phyloP scores from a whole-genome alignment of 768 basidiomycete species.

The Russula sp. region DNA sequence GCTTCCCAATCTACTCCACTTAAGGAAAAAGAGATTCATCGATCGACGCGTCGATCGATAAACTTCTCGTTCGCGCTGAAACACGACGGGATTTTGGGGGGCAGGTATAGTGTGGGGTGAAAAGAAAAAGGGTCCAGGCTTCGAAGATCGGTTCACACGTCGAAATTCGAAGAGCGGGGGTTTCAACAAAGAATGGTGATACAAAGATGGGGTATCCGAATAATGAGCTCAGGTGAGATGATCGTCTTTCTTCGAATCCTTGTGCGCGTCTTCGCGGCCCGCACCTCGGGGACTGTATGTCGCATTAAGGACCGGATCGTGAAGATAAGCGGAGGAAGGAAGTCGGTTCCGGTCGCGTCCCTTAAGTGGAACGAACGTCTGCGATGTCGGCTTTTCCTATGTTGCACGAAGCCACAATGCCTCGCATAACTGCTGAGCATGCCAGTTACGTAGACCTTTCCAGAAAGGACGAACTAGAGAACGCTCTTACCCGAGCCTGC shows the following conservation, averaged over 20 bases:
- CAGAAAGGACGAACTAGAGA: neutral
- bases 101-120: too few species aligned
- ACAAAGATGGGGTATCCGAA: neutral
- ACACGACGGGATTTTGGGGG: too few species aligned
- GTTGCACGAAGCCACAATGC: neutral
- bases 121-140: neutral
- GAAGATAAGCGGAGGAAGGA: neutral
- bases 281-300: neutral
- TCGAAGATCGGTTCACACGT: neutral
- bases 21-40: too few species aligned
- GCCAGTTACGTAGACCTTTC: neutral
- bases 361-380: too few species aligned
- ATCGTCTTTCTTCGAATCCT: neutral
- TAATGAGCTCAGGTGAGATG: neutral
- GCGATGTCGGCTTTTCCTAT: neutral
- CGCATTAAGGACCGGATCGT: neutral
- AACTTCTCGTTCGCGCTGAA: too few species aligned
- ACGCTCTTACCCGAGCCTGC: neutral
- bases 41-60: too few species aligned
- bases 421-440: neutral
- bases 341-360: neutral
- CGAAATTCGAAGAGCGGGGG: neutral
- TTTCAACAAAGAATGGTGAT: neutral
- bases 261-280: neutral
- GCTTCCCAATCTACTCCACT: too few species aligned